Evolutionary conservation across 805 yeast genomes (phyloP).

Genomic region (Nakazawaea wyomingensis): DNA sequence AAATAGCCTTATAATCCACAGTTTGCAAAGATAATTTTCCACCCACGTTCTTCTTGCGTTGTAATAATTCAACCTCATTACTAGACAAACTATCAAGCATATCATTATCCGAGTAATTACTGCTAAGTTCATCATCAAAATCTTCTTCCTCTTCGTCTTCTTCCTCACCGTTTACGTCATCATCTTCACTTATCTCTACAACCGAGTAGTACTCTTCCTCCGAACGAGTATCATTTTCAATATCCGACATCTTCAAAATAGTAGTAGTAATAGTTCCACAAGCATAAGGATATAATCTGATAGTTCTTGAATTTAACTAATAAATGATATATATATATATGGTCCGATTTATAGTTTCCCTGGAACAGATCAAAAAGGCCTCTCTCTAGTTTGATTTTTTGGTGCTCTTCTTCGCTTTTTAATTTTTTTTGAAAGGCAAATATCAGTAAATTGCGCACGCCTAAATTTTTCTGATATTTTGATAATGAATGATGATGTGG

Average conservation of each 20-base stretch:
- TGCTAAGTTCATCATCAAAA: not conserved
- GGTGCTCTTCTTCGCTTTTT: no score
- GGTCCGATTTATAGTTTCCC: no score
- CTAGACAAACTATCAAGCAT: not conserved
- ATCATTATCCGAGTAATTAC: not conserved
- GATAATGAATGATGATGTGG: no score
- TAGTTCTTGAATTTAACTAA: no score
- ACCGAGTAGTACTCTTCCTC: not conserved
- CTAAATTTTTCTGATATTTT: no score
- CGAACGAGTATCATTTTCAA: slow-evolving; percentile 2
- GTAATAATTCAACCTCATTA: not conserved
- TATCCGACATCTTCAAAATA: not conserved
- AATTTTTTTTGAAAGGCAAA: no score
- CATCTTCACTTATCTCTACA: not conserved
- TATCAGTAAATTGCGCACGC: no score
- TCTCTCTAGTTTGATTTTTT: no score
- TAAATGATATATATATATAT: no score
- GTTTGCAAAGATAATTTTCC: not conserved
- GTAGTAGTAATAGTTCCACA: not conserved
- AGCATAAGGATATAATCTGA: no score
- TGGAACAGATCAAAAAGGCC: no score
- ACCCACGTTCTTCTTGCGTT: not conserved
- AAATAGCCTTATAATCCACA: not conserved
- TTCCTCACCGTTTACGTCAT: not conserved
- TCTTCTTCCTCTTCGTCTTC: not conserved